Percentiles rank a stretch among this genome's conserved stretches.
Evolutionary conservation across 179 eudicot species (phyloP).

Genomic region (Patellifolia procumbens): DNA sequence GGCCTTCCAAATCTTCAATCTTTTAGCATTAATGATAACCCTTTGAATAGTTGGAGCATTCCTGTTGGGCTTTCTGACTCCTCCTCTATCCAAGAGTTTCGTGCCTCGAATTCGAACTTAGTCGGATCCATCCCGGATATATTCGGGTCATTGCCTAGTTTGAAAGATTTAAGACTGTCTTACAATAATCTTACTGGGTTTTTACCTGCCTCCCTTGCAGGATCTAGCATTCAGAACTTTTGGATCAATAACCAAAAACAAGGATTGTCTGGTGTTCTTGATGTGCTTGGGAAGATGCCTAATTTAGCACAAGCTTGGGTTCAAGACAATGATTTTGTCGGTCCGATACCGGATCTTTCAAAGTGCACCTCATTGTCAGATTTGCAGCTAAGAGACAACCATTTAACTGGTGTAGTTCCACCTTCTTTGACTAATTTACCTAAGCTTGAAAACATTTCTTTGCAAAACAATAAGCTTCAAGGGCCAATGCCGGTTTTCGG

Average conservation of each 20-base stretch:
- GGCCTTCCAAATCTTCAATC: constrained; percentile 49
- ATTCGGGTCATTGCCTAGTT: constrained; percentile 25
- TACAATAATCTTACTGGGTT: constrained; percentile 37
- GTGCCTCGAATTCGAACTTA: constrained; percentile 26
- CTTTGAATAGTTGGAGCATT: constrained; percentile 27
- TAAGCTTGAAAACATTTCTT: constrained; percentile 27
- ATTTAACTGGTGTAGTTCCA: constrained; percentile 38
- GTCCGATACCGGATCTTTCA: constrained; percentile 36
- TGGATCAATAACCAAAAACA: constrained; percentile 38
- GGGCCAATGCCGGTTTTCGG: constrained; percentile 38
- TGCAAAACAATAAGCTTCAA: constrained; percentile 40
- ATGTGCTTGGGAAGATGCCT: constrained; percentile 34
- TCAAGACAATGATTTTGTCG: constrained; percentile 36
- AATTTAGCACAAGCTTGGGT: constrained; percentile 38
- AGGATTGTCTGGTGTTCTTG: constrained; percentile 35
- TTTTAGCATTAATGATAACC: constrained; percentile 46
- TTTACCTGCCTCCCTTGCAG: constrained; percentile 30
- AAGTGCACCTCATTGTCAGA: constrained; percentile 35
- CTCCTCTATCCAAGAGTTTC: constrained; percentile 19
- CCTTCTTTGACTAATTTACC: constrained; percentile 29
- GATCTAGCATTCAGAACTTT: constrained; percentile 21
- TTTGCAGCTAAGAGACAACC: constrained; percentile 42
- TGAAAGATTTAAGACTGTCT: constrained; percentile 28
- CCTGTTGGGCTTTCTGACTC: constrained; percentile 20
- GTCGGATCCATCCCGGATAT: constrained; percentile 36